Conservation (phyloP, 1,284 basidiomycete genomes). For the Uromyces viciae-fabae region DNA sequence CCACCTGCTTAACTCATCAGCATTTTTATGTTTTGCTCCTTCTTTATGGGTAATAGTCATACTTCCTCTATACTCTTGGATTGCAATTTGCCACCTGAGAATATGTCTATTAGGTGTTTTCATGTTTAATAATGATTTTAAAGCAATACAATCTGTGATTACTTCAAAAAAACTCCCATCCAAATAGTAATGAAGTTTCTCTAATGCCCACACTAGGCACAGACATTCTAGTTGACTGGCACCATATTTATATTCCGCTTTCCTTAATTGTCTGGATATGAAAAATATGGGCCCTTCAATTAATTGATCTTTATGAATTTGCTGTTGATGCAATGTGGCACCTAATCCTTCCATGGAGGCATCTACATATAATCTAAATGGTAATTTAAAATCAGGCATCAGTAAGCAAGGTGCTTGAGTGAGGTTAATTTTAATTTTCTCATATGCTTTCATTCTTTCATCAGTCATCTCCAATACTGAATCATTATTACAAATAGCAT, state of each 20-base stretch:
- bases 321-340: conserved; percentile 4
- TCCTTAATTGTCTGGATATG: neutral
- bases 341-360: neutral
- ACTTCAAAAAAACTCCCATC: neutral
- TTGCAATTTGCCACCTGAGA: neutral
- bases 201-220: neutral
- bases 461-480: conserved; percentile 19
- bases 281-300: neutral
- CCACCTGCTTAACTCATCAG: too few species aligned
- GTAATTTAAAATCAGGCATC: neutral
- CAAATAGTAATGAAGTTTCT: neutral
- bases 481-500: neutral
- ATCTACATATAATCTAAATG: conserved; percentile 11
- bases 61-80: neutral
- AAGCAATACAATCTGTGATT: neutral
- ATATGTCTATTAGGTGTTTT: conserved; percentile 10
- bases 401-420: neutral
- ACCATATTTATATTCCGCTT: neutral
- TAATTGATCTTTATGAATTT: neutral
- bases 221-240: conserved; percentile 1
- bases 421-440: neutral
- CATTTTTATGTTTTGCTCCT: neutral
- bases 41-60: neutral
- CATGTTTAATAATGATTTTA: neutral
- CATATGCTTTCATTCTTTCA: conserved; percentile 4